Evolutionary conservation across 306 rosid species (phyloP).

Genomic region (Vigna hirtella): DNA sequence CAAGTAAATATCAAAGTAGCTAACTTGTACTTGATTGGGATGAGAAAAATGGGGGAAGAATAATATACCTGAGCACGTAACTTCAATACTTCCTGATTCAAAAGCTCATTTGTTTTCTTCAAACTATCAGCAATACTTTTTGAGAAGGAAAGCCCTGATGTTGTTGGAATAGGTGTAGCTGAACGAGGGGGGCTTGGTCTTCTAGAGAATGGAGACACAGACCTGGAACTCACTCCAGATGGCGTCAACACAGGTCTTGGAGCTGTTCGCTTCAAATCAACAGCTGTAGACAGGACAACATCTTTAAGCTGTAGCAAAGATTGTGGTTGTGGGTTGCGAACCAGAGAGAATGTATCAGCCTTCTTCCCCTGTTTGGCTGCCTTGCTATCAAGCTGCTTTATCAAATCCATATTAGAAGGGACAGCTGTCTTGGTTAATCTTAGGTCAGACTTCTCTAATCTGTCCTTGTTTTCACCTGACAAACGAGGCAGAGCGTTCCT

Average conservation of each 20-base stretch:
- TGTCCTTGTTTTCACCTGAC: constrained; percentile 94
- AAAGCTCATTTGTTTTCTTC: constrained; percentile 91
- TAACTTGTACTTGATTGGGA: constrained; percentile 10
- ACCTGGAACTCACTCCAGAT: constrained; percentile 85
- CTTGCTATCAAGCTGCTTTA: constrained; percentile 93
- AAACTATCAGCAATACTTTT: constrained; percentile 81
- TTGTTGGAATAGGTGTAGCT: constrained; percentile 96
- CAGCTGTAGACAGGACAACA: constrained; percentile 79
- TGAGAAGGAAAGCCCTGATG: constrained; percentile 93
- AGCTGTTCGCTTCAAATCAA: constrained; percentile 78
- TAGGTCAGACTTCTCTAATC: constrained; percentile 83
- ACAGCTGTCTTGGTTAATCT: constrained; percentile 65
- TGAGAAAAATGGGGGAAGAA: constrained; percentile 24
- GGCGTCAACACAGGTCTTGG: constrained; percentile 82
- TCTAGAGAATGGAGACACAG: constrained; percentile 96
- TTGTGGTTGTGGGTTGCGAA: constrained; percentile 79
- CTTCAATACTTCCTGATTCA: constrained; percentile 89
- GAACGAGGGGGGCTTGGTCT: constrained; percentile 97
- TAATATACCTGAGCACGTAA: constrained; percentile 78
- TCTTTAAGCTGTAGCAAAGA: constrained; percentile 91
- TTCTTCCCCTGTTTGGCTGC: constrained; percentile 98
- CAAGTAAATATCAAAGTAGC: constrained; percentile 25
- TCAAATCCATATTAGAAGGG: constrained; percentile 90
- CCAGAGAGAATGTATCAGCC: constrained; percentile 86
- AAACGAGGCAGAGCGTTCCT: constrained; percentile 81